Evolutionary conservation across 257 asterid genomes (phyloP), one percentile per base, ranked within the genome.

Genomic region (Craterostigma plantagineum): DNA sequence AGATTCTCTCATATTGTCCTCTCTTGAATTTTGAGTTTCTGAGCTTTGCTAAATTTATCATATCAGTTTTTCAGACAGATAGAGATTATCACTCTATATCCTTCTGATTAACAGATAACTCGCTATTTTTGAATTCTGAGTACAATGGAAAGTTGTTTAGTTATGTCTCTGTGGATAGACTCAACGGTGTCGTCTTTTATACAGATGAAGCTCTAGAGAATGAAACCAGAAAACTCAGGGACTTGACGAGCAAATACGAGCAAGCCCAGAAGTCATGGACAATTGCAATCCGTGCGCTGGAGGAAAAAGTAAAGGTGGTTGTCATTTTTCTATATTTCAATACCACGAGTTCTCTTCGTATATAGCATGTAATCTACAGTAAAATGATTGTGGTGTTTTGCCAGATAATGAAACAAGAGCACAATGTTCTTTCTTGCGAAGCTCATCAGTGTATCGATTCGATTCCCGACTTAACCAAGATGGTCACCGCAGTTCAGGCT

Each of bases 401-500:
- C 51, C 68, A 90, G 98, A 55, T 61, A 49, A 83, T 90, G 99
- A 90, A 83, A 58, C 65, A 62, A 54, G 94, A 83, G 57, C 87
- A 90, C 49, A 51, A 71, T 23, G 70, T 59, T 70, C 95, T 90
- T 51, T 83, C 92, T 48, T 77, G 56, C 1, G 91, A 77, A 58
- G 95, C 99, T 12, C 95, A 90, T 54, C 87, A 83, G 35, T 90
- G 99, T 50, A 73, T 53, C 10, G 83, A 66, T 51, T 67, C 91
- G 51, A 83, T 90, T 50, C 99, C 99, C 6, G 87, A 83, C 62
- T 52, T 83, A 79, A 79, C 53, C 63, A 62, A 79, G 57, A 90
- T 90, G 99, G 79, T 79, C 17, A 68, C 60, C 15, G 95, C 99
- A 27, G 94, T 90, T 53, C 95, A 90, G 65, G 49, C 93, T 52